phyloP scores from a whole-genome alignment of 73 alveolate genomes.

The Tetrahymena malaccensis region DNA sequence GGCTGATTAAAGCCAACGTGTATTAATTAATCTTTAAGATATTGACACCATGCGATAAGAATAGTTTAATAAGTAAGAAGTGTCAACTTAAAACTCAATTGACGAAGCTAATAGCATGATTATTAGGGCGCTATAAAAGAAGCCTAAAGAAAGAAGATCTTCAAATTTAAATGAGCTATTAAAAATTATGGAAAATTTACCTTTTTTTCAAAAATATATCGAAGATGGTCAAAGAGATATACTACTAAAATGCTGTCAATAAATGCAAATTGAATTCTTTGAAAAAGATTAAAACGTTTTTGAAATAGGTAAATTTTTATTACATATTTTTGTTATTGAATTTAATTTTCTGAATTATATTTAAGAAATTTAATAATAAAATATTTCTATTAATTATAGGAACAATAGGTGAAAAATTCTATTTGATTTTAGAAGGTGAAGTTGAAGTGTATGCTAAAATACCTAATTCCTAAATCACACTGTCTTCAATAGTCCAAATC shows the following conservation, averaged over 20 bases:
- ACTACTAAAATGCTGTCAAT: not conserved
- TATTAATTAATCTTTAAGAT: not conserved
- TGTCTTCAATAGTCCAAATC: not conserved
- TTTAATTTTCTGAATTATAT: not conserved
- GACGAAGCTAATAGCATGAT: not conserved
- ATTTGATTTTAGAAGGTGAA: constrained; percentile 40
- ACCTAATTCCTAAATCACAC: constrained; percentile 1
- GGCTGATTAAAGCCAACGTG: not conserved
- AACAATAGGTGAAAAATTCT: constrained; percentile 45
- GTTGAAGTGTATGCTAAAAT: constrained; percentile 38
- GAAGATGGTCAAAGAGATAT: not conserved
- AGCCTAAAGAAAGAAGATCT: not conserved
- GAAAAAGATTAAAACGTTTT: not conserved
- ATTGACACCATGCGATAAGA: not conserved
- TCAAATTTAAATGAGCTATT: not conserved
- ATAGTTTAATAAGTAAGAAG: not conserved
- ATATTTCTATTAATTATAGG: constrained; percentile 1
- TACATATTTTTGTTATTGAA: too few species aligned
- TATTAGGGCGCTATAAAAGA: not conserved
- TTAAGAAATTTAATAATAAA: constrained; percentile 1
- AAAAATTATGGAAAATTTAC: not conserved
- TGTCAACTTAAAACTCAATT: not conserved
- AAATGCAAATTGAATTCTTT: not conserved
- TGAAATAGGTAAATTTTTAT: not conserved
- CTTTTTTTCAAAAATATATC: not conserved